Evolutionary conservation across 495 filamentous ascomycete genomes (phyloP).

Genomic region (Trypethelium eluteriae): DNA sequence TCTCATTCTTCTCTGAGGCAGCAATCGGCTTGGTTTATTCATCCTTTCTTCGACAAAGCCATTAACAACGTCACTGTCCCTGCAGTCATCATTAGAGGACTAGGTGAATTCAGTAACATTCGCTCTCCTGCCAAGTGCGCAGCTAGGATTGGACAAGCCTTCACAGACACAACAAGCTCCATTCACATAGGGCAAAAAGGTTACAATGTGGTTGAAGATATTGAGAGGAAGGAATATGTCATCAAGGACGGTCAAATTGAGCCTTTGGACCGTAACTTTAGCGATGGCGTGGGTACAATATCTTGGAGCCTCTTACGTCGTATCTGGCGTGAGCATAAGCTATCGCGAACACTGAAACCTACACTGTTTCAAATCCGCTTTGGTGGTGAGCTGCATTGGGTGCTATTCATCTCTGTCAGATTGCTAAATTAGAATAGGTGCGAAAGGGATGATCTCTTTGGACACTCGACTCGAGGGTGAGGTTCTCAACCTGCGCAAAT

Average conservation of each 20-base stretch:
- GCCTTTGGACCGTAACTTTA: constrained; percentile 51
- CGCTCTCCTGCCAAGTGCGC: constrained; percentile 65
- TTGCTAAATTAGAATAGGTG: constrained; percentile 36
- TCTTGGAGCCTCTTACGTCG: constrained; percentile 49
- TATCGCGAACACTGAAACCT: constrained; percentile 39
- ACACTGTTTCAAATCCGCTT: constrained; percentile 67
- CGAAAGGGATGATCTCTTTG: constrained; percentile 66
- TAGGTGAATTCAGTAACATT: constrained; percentile 61
- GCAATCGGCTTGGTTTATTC: constrained; percentile 67
- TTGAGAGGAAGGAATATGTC: constrained; percentile 31
- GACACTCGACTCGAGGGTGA: constrained; percentile 51
- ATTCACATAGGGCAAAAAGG: constrained; percentile 41
- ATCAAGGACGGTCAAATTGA: constrained; percentile 21
- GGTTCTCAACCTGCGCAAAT: constrained; percentile 51
- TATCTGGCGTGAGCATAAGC: constrained; percentile 43
- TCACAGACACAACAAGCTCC: constrained; percentile 61
- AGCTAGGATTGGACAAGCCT: constrained; percentile 75
- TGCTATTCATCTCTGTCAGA: background rate
- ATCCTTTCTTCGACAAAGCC: constrained; percentile 49
- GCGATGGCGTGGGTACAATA: constrained; percentile 70
- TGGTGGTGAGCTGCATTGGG: constrained; percentile 39
- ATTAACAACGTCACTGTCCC: constrained; percentile 35
- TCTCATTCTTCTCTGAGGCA: constrained; percentile 68
- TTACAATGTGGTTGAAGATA: constrained; percentile 35
- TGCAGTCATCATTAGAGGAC: constrained; percentile 46